Evolutionary conservation across 2,329 filamentous ascomycete species (phyloP).

Genomic region (Parafenestella ontariensis): DNA sequence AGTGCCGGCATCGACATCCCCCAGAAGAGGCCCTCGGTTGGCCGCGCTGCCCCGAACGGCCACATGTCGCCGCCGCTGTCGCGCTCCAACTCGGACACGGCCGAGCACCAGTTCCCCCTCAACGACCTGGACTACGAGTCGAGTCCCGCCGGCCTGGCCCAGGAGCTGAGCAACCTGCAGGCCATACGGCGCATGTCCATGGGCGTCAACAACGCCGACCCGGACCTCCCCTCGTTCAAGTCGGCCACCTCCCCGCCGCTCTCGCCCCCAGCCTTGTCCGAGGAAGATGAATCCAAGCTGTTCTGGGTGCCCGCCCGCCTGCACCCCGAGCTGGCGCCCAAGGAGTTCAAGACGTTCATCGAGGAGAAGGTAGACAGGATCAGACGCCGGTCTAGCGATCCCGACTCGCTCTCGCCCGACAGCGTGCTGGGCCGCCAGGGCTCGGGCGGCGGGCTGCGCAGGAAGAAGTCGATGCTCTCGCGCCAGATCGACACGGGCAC

Average conservation of each 20-base stretch:
- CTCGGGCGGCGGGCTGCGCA: slow-evolving; percentile 68
- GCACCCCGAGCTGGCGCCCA: slow-evolving; percentile 92
- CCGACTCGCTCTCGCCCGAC: slow-evolving; percentile 67
- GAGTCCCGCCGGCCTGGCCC: slow-evolving; percentile 84
- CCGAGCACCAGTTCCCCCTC: slow-evolving; percentile 71
- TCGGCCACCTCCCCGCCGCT: slow-evolving; percentile 67
- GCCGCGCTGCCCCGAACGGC: slow-evolving; percentile 21
- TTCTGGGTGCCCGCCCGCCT: slow-evolving; percentile 96
- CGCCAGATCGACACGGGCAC: slow-evolving; percentile 82
- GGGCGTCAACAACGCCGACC: slow-evolving; percentile 77
- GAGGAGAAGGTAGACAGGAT: slow-evolving; percentile 93
- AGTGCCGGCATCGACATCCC: slow-evolving; percentile 23
- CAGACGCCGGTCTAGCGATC: slow-evolving; percentile 76
- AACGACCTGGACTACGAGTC: slow-evolving; percentile 91
- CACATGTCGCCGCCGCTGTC: slow-evolving; percentile 50
- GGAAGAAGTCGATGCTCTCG: slow-evolving; percentile 96
- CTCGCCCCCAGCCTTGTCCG: slow-evolving; percentile 70
- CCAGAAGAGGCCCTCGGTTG: slow-evolving; percentile 20
- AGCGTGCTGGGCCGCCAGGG: slow-evolving; percentile 60
- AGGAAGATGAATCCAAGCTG: slow-evolving; percentile 85
- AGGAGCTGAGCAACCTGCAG: slow-evolving; percentile 91
- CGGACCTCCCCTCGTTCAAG: slow-evolving; percentile 78
- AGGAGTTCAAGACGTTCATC: slow-evolving; percentile 95
- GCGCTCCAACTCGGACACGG: slow-evolving; percentile 49
- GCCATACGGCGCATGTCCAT: slow-evolving; percentile 92